Conservation (phyloP, 306 rosid genomes). For the Mimosa pudica region DNA sequence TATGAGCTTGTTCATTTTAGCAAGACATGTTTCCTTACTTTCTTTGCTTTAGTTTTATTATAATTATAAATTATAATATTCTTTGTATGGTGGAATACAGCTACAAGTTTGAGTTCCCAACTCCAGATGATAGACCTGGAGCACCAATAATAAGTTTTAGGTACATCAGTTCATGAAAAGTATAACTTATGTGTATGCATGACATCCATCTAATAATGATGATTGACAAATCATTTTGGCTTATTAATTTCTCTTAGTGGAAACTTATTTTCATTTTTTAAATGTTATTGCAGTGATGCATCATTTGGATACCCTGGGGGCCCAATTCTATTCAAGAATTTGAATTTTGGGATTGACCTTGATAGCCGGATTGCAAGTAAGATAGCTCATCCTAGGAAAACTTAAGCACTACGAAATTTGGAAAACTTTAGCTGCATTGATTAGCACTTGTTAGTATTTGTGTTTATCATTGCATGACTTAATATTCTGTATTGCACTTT, state of each 20-base stretch:
- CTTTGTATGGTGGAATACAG: constrained; percentile 51
- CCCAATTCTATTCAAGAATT: constrained; percentile 78
- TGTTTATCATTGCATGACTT: constrained; percentile 15
- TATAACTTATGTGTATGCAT: constrained; percentile 28
- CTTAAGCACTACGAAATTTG: constrained; percentile 4
- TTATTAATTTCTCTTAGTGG: constrained; percentile 8
- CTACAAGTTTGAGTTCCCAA: constrained; percentile 99
- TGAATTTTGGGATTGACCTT: constrained; percentile 97
- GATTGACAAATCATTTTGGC: constrained; percentile 9
- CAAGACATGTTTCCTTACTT: background rate
- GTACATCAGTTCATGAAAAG: constrained; percentile 41
- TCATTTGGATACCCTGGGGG: constrained; percentile 99
- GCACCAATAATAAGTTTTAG: constrained; percentile 99
- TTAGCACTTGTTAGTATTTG: constrained; percentile 14
- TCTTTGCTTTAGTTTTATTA: constrained; percentile 32
- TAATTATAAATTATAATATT: constrained; percentile 11
- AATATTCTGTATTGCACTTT: constrained; percentile 33
- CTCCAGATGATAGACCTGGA: constrained; percentile 99
- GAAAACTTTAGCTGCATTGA: constrained; percentile 10
- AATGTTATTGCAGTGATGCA: constrained; percentile 76
- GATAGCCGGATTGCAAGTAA: constrained; percentile 99
- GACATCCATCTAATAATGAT: constrained; percentile 26
- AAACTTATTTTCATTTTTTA: constrained; percentile 5
- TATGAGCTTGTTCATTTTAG: constrained; percentile 43
- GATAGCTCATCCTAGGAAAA: constrained; percentile 38